These are phyloP conservation scores for Sarocladium oryzae DNA, from an alignment of 2,329 filamentous ascomycete species.

Conservation along the genomic window DNA sequence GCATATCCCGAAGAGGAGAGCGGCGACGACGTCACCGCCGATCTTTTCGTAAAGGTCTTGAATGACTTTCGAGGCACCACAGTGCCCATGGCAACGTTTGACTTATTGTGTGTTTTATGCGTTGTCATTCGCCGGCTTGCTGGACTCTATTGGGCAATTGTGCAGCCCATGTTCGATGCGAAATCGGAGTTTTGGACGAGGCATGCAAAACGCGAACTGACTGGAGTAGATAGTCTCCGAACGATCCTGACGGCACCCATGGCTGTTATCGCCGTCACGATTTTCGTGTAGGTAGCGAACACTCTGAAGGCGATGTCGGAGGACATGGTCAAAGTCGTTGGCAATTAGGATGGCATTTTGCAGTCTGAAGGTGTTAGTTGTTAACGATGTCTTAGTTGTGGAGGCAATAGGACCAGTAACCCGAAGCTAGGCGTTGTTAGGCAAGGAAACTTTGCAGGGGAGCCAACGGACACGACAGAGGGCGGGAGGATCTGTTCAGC, in stretches of 20 bases:
- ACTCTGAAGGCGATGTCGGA: constrained; percentile 12
- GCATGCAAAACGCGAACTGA: constrained; percentile 17
- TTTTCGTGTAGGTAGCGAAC: constrained; percentile 21
- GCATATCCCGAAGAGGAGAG: constrained; percentile 20
- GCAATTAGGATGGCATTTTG: neutral
- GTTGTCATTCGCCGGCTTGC: constrained; percentile 13
- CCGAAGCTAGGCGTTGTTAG: neutral
- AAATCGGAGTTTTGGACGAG: constrained; percentile 29
- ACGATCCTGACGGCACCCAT: constrained; percentile 22
- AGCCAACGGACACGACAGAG: too few species aligned
- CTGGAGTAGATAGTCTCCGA: constrained; percentile 18
- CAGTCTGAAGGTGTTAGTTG: neutral
- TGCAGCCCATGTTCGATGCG: constrained; percentile 32
- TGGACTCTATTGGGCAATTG: constrained; percentile 27
- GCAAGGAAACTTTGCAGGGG: neutral
- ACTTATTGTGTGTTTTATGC: neutral
- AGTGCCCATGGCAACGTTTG: neutral
- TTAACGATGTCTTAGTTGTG: too few species aligned
- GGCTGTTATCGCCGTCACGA: constrained; percentile 17
- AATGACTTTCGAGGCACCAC: neutral
- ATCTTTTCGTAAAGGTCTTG: constrained; percentile 18
- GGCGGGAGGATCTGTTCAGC: neutral
- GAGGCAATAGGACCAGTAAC: too few species aligned
- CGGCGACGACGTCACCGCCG: constrained; percentile 22
- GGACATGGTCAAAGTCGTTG: constrained; percentile 14